These are phyloP conservation scores for Pyrenophora teres DNA, from an alignment of 2,329 filamentous ascomycete species.

Conservation along the genomic window DNA sequence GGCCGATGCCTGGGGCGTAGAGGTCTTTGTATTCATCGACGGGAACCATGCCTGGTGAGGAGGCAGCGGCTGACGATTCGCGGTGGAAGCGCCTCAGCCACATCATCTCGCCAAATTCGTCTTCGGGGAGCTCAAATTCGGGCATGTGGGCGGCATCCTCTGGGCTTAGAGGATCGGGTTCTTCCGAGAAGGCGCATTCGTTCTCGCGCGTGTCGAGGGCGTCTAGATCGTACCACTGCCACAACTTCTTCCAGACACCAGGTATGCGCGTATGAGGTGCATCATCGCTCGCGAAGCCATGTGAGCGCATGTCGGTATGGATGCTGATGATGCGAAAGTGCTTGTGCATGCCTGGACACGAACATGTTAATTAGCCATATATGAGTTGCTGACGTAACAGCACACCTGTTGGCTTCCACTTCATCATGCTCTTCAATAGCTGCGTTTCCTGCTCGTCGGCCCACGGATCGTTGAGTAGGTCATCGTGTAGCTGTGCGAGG, in stretches of 20 bases:
- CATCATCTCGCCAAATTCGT: slow-evolving; percentile 51
- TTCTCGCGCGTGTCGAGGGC: slow-evolving; percentile 83
- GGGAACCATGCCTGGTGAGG: slow-evolving; percentile 39
- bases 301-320: slow-evolving; percentile 43
- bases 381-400: background rate
- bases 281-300: slow-evolving; percentile 71
- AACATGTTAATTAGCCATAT: slow-evolving; percentile 8
- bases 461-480: slow-evolving; percentile 74
- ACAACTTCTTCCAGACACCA: slow-evolving; percentile 88
- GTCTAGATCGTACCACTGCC: slow-evolving; percentile 81
- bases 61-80: slow-evolving; percentile 30
- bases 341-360: slow-evolving; percentile 59
- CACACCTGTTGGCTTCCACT: slow-evolving; percentile 89
- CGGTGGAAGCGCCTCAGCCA: slow-evolving; percentile 49
- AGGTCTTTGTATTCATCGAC: slow-evolving; percentile 40
- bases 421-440: slow-evolving; percentile 88
- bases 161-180: slow-evolving; percentile 57
- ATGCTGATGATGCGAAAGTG: slow-evolving; percentile 59
- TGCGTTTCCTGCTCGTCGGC: slow-evolving; percentile 94
- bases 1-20: slow-evolving; percentile 39
- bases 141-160: slow-evolving; percentile 39
- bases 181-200: slow-evolving; percentile 59
- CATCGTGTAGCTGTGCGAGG: slow-evolving; percentile 58
- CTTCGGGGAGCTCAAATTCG: slow-evolving; percentile 51
- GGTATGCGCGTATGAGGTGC: slow-evolving; percentile 83